Percentiles rank a stretch among this genome's conserved stretches.
Conservation (phyloP, 805 yeast species). For the Candida qinlingensis region DNA sequence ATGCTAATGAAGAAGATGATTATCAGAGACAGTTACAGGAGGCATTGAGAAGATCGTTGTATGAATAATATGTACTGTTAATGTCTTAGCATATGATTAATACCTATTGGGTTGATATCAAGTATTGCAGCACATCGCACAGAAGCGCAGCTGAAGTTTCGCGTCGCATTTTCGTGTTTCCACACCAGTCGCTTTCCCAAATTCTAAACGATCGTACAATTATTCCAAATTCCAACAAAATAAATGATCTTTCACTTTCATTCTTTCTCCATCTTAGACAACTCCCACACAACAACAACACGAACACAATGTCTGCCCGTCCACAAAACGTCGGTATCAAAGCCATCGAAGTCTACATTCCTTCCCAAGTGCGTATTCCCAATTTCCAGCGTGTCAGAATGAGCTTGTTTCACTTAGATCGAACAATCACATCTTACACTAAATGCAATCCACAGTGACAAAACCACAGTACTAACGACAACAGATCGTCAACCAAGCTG, state of each 20-base stretch:
- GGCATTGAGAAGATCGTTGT: slow-evolving; percentile 21
- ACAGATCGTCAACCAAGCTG: slow-evolving; percentile 77
- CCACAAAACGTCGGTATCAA: slow-evolving; percentile 93
- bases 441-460: background rate
- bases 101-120: too few species aligned
- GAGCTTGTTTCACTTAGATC: too few species aligned
- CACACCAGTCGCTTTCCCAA: background rate
- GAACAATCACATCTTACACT: too few species aligned
- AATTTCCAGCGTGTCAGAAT: background rate
- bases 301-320: slow-evolving; percentile 21
- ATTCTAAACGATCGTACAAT: slow-evolving; percentile 2
- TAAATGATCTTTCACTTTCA: background rate
- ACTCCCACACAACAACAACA: background rate
- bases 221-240: background rate
- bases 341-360: slow-evolving; percentile 90
- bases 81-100: background rate
- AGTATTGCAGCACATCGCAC: background rate
- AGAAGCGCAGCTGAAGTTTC: background rate
- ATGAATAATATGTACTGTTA: slow-evolving; percentile 6
- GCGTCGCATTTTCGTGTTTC: background rate
- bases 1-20: slow-evolving; percentile 1
- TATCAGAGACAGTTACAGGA: slow-evolving; percentile 18
- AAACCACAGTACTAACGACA: background rate
- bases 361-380: slow-evolving; percentile 51
- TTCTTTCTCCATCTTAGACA: background rate